These are phyloP conservation scores for Lippia alba DNA, from an alignment of 305 asterid species.

Conservation along the genomic window DNA sequence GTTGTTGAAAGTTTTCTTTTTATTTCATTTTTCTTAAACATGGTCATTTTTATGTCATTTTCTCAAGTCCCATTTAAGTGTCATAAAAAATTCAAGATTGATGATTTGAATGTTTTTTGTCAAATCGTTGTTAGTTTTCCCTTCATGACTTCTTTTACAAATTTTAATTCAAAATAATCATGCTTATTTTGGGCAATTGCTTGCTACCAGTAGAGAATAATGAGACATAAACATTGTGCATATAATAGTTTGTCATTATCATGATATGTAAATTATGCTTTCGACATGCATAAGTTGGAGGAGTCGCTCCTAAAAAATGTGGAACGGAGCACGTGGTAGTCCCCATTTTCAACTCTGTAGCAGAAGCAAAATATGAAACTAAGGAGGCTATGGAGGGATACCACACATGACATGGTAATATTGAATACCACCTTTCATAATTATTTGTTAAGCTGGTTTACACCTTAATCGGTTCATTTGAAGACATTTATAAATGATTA, in stretches of 20 bases:
- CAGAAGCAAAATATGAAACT: conserved; percentile 95
- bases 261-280: neutral
- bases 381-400: conserved; percentile 86
- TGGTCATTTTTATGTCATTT: too few relatives aligned
- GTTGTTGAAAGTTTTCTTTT: neutral
- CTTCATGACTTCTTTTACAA: too few relatives aligned
- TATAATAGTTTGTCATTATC: neutral
- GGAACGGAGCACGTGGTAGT: conserved; percentile 97
- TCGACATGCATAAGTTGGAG: conserved; percentile 72
- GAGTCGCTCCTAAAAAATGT: conserved; percentile 92
- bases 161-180: too few relatives aligned
- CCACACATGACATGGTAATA: conserved; percentile 98
- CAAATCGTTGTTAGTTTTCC: too few relatives aligned
- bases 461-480: neutral
- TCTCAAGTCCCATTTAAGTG: too few relatives aligned
- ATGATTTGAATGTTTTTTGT: too few relatives aligned
- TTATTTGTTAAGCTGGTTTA: neutral
- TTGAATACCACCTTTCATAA: neutral
- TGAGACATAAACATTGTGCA: neutral
- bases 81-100: too few relatives aligned
- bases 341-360: conserved; percentile 85
- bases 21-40: too few relatives aligned
- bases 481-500: neutral
- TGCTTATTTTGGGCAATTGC: too few relatives aligned
- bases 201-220: conserved; percentile 13